Evolutionary conservation across 768 basidiomycete species (phyloP), one percentile per base, ranked within the genome.

Genomic region (Lentinula aciculospora): DNA sequence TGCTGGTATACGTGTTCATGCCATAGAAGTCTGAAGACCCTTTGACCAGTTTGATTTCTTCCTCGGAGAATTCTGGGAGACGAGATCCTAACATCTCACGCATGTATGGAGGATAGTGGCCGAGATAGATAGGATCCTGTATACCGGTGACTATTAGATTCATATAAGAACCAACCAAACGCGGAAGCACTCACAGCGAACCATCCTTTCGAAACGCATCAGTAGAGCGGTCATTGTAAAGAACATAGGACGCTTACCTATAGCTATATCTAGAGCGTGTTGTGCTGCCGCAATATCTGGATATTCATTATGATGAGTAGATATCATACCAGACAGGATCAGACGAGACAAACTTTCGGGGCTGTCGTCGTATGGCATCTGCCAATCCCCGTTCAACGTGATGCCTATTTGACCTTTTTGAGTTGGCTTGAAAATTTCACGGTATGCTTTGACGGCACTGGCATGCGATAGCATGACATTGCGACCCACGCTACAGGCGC

Each of bases 351-450:
- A 65, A 89, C 89, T 89, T 64, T 84, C 82, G 9, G 80, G 82
- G 39, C 68, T 76, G 61, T 87, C 79, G 62, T 89, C 85, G 60
- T 83, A 90, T 7, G 89, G 88, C 67, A 86, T 81, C 31, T 81
- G 75, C 85, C 85, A 89, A 67, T 88, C 85, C 10, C 87, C 85
- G 63, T 89, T 89, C 45, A 90, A 74, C 0, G 89, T 90, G 65
- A 92, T 89, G n/a, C 88, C 88, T 63, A 91, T 87, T 61, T 77
- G 72, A 23, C 88, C 90, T 9, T 78, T 74, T 67, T 89, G 87
- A 1, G 60, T 68, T 3, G 76, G 62, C 70, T 88, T 84, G 77
- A 82, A 91, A 51, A 84, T 69, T 28, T 83, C 78, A 28, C 85
- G 81, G 65, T 89, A 91, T 12, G 83, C 63, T 65, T 88, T 82